Percentiles rank a stretch among this genome's conserved stretches.
These are phyloP conservation scores for Vitis hybrid DNA, from an alignment of 177 flowering plant genomes.

Conservation along the genomic window DNA sequence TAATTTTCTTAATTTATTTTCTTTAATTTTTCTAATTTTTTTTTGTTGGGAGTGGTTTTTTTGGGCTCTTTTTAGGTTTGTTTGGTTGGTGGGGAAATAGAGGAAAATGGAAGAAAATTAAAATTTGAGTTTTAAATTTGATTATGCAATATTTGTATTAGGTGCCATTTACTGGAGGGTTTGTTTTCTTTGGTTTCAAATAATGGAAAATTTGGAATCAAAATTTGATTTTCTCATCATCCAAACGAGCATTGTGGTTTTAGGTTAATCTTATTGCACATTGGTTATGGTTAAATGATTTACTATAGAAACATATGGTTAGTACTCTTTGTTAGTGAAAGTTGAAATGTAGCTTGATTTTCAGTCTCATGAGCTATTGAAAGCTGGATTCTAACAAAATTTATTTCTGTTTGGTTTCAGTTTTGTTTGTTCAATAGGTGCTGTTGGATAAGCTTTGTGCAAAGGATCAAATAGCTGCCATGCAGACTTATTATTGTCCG, in stretches of 20 bases:
- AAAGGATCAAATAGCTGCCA: constrained; percentile 18
- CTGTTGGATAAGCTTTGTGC: background rate
- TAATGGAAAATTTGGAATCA: background rate
- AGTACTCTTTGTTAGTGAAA: too few species aligned
- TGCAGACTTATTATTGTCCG: constrained; percentile 15
- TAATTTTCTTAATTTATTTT: background rate
- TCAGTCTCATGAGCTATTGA: too few species aligned
- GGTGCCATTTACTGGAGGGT: background rate
- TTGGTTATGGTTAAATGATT: too few species aligned
- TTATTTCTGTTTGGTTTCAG: background rate
- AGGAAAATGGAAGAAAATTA: background rate
- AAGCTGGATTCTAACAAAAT: background rate
- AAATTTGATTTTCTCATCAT: background rate
- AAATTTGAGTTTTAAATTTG: background rate
- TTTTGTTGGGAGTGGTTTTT: background rate
- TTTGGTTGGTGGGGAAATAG: background rate
- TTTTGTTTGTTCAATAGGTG: constrained; percentile 9
- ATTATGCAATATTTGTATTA: background rate
- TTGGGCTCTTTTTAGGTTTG: background rate
- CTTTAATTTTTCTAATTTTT: background rate
- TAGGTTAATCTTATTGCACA: too few species aligned
- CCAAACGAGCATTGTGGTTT: background rate
- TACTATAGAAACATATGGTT: too few species aligned
- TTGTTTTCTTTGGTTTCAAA: background rate
- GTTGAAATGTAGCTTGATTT: too few species aligned